Conservation (phyloP, 23 red algal genomes). For the Pyropia haitanensis region DNA sequence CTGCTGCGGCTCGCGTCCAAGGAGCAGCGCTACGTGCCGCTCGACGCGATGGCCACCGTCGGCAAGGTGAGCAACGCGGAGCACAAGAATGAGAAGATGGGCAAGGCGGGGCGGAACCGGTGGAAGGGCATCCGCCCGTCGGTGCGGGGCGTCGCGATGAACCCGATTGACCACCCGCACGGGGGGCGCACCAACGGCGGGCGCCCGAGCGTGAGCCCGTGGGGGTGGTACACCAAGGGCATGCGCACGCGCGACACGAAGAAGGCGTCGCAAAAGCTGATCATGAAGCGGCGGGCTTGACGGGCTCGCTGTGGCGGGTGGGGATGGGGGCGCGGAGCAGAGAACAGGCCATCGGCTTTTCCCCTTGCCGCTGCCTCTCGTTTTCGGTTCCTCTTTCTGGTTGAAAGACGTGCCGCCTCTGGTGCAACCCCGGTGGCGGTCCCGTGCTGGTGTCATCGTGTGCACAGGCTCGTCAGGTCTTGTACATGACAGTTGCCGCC, state of each 20-base stretch:
- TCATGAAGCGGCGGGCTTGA: slow-evolving; percentile 26
- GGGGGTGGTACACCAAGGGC: slow-evolving; percentile 90
- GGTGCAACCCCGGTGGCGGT: too few species aligned
- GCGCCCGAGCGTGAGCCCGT: slow-evolving; percentile 76
- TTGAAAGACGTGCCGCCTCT: too few species aligned
- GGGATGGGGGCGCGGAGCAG: too few species aligned
- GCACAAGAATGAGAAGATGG: slow-evolving; percentile 86
- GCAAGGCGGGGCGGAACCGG: slow-evolving; percentile 87
- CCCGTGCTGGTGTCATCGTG: too few species aligned
- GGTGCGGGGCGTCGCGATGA: slow-evolving; percentile 95
- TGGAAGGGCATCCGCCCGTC: slow-evolving; percentile 68
- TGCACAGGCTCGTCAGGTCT: too few species aligned
- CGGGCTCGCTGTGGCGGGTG: too few species aligned
- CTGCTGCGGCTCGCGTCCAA: slow-evolving; percentile 73
- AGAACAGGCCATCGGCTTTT: too few species aligned
- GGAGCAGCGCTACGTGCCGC: slow-evolving; percentile 68
- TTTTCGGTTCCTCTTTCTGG: too few species aligned
- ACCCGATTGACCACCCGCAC: slow-evolving; percentile 95
- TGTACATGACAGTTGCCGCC: too few species aligned
- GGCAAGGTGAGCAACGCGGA: slow-evolving; percentile 91
- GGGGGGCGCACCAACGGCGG: slow-evolving; percentile 84
- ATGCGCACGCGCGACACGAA: slow-evolving; percentile 54
- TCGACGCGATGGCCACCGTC: slow-evolving; percentile 86
- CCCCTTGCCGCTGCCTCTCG: too few species aligned
- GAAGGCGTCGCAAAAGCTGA: slow-evolving; percentile 31